A percentile compares a stretch with the other conserved stretches of the same genome.
These are phyloP conservation scores for Rosa chinensis DNA, from an alignment of 306 rosid genomes.

Conservation along the genomic window DNA sequence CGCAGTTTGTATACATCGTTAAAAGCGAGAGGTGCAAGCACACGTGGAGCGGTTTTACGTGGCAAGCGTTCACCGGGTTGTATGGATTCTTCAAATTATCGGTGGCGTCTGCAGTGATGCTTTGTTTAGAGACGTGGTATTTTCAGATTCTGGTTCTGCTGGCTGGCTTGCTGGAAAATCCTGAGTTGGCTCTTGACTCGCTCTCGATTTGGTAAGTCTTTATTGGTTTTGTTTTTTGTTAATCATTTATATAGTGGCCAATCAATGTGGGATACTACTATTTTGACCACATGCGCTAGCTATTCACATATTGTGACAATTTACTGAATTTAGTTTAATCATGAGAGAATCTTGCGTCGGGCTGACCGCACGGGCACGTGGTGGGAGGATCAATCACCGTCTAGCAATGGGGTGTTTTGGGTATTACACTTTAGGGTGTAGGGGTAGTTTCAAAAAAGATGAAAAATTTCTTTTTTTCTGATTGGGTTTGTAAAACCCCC, in stretches of 20 bases:
- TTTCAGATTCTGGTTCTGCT: constrained; percentile 72
- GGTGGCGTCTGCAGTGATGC: constrained; percentile 71
- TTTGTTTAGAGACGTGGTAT: constrained; percentile 76
- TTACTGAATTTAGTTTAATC: too few species aligned
- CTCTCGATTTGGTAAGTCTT: constrained; percentile 59
- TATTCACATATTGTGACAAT: background rate
- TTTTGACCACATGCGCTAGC: background rate
- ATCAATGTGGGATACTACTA: too few species aligned
- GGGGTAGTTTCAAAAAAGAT: too few species aligned
- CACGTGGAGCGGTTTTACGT: constrained; percentile 65
- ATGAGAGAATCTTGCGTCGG: too few species aligned
- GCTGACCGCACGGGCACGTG: too few species aligned
- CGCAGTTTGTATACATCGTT: constrained; percentile 58
- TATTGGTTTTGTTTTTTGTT: background rate
- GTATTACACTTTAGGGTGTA: too few species aligned
- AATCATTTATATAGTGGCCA: background rate
- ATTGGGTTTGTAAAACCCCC: too few species aligned
- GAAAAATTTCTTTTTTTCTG: too few species aligned
- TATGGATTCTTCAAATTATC: constrained; percentile 58
- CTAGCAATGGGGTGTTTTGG: too few species aligned
- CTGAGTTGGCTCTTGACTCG: constrained; percentile 70
- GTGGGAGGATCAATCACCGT: too few species aligned
- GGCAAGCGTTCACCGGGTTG: constrained; percentile 49
- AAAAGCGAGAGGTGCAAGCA: constrained; percentile 52
- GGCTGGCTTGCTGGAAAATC: constrained; percentile 67